Evolutionary conservation across 2,329 filamentous ascomycete genomes (phyloP).

Genomic region (Rhynchosporium graminicola): DNA sequence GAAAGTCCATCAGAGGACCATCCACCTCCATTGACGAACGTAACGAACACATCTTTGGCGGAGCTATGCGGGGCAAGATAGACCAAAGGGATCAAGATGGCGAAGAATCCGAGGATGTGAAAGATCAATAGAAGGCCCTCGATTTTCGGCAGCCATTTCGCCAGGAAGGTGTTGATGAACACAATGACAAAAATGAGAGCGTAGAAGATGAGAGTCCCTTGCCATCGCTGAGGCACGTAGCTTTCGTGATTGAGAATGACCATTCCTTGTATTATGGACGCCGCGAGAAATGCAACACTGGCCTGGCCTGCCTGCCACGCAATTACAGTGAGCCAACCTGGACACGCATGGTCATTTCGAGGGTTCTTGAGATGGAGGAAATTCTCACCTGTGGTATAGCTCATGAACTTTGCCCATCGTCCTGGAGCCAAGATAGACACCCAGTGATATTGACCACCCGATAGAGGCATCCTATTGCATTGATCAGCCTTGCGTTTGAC

Average conservation of each 20-base stretch:
- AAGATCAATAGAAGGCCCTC: constrained; percentile 53
- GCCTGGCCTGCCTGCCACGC: constrained; percentile 46
- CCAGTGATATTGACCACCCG: constrained; percentile 60
- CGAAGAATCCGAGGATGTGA: constrained; percentile 47
- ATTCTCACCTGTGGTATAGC: constrained; percentile 50
- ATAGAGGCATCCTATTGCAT: constrained; percentile 48
- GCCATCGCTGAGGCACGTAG: constrained; percentile 44
- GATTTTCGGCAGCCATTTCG: constrained; percentile 49
- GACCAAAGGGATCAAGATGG: constrained; percentile 42
- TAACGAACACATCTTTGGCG: constrained; percentile 46
- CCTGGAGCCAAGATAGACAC: constrained; percentile 48
- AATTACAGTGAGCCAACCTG: constrained; percentile 53
- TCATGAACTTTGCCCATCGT: constrained; percentile 51
- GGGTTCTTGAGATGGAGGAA: neutral
- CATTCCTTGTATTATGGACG: constrained; percentile 51
- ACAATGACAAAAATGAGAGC: constrained; percentile 45
- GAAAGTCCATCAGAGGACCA: constrained; percentile 48
- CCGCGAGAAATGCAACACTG: constrained; percentile 45
- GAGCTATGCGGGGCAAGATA: constrained; percentile 38
- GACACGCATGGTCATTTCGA: constrained; percentile 26
- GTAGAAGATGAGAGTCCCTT: constrained; percentile 47
- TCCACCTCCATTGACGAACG: constrained; percentile 47
- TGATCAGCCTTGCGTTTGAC: constrained; percentile 16
- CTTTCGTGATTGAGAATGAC: constrained; percentile 41
- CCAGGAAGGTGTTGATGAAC: constrained; percentile 50